Conservation (phyloP, 2,329 filamentous ascomycete species). For the Aspergillus clavatus region DNA sequence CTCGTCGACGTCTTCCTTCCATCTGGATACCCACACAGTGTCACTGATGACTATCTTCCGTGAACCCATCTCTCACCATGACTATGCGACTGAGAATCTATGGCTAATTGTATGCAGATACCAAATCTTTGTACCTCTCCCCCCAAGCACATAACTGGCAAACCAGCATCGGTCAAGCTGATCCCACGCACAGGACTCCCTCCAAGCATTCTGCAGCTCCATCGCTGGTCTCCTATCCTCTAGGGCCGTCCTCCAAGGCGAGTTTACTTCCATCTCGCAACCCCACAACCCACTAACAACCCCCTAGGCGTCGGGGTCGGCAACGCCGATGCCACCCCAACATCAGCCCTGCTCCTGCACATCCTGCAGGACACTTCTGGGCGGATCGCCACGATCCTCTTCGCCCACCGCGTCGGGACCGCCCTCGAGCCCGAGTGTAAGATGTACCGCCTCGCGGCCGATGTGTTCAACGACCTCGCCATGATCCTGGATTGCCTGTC, state of each 20-base stretch:
- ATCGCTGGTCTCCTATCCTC: conserved; percentile 62
- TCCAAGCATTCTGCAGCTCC: conserved; percentile 41
- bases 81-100: background rate
- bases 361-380: conserved; percentile 79
- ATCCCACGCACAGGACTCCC: conserved; percentile 31
- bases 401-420: conserved; percentile 76
- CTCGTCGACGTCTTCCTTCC: conserved; percentile 74
- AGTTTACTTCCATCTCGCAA: conserved; percentile 11
- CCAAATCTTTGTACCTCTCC: conserved; percentile 67
- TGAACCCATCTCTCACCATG: conserved; percentile 34
- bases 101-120: conserved; percentile 46
- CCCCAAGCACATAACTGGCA: conserved; percentile 24
- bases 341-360: conserved; percentile 73
- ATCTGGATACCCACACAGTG: conserved; percentile 80
- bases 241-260: conserved; percentile 72
- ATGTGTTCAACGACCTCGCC: conserved; percentile 81
- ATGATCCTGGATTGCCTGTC: conserved; percentile 82
- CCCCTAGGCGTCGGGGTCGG: conserved; percentile 76
- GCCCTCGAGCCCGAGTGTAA: conserved; percentile 88
- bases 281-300: background rate
- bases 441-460: conserved; percentile 78
- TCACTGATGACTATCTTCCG: conserved; percentile 76
- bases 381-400: conserved; percentile 76
- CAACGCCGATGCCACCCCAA: conserved; percentile 72
- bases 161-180: background rate